Evolutionary conservation across 2,329 filamentous ascomycete genomes (phyloP).

Genomic region (Claviceps capensis): DNA sequence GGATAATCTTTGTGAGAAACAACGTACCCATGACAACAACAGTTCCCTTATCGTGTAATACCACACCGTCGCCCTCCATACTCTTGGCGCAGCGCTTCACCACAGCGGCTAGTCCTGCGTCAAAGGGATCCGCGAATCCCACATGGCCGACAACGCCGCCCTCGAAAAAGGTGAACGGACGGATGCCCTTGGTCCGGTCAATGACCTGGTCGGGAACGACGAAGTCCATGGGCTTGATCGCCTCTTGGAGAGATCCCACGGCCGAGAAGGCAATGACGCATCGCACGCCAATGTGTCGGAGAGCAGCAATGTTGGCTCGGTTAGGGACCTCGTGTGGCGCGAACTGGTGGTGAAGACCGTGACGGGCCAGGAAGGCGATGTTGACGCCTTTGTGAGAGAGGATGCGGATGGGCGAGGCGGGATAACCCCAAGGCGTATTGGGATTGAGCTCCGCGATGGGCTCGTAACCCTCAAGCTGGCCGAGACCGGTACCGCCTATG

Average conservation of each 20-base stretch:
- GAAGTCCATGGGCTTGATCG: slow-evolving; percentile 92
- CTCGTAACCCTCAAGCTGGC: slow-evolving; percentile 73
- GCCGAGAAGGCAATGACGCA: slow-evolving; percentile 90
- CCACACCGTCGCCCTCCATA: slow-evolving; percentile 72
- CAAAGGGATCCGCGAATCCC: slow-evolving; percentile 92
- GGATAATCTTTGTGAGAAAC: not conserved
- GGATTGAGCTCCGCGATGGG: slow-evolving; percentile 68
- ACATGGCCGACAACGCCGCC: slow-evolving; percentile 86
- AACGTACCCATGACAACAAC: slow-evolving; percentile 79
- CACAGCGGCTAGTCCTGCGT: slow-evolving; percentile 59
- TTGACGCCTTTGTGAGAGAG: slow-evolving; percentile 72
- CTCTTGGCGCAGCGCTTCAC: slow-evolving; percentile 62
- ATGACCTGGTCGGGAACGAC: slow-evolving; percentile 94
- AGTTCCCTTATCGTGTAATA: slow-evolving; percentile 70
- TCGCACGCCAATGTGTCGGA: slow-evolving; percentile 78
- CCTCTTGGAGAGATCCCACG: slow-evolving; percentile 82
- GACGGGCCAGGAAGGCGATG: slow-evolving; percentile 87
- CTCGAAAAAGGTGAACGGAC: slow-evolving; percentile 94
- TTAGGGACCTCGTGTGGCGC: slow-evolving; percentile 91
- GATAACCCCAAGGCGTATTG: slow-evolving; percentile 76
- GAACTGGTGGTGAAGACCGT: slow-evolving; percentile 77
- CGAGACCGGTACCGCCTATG: slow-evolving; percentile 85
- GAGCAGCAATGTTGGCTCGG: slow-evolving; percentile 95
- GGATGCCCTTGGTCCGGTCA: slow-evolving; percentile 88
- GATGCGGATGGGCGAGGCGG: slow-evolving; percentile 66